A percentile compares a stretch with the other conserved stretches of the same genome.
Evolutionary conservation across 73 alveolate genomes (phyloP).

Genomic region (Loxodes magnus): DNA sequence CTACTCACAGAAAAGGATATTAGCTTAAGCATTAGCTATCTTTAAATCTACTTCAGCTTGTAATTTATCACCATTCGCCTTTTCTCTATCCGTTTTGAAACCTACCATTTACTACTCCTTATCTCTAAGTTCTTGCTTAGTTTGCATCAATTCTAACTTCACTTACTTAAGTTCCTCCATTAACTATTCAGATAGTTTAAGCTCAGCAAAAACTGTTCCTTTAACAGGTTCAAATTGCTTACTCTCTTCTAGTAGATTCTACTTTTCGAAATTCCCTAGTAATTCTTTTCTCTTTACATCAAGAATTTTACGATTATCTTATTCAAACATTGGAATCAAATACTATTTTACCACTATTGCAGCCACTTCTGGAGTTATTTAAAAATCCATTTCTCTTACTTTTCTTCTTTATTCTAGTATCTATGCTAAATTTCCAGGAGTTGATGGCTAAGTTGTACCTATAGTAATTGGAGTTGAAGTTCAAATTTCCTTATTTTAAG

Average conservation of each 20-base stretch:
- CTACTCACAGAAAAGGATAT: too few relatives aligned
- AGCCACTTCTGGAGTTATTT: slow-evolving; percentile 34
- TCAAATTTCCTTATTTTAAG: too few relatives aligned
- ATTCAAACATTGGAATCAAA: slow-evolving; percentile 37
- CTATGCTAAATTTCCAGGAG: too few relatives aligned
- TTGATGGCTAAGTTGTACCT: too few relatives aligned
- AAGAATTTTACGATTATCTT: slow-evolving; percentile 10
- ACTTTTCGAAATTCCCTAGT: neutral
- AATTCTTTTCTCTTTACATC: slow-evolving; percentile 2
- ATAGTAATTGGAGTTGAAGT: too few relatives aligned
- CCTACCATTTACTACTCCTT: too few relatives aligned
- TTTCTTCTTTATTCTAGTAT: too few relatives aligned
- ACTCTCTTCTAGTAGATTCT: neutral
- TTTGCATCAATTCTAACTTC: neutral
- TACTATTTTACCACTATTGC: slow-evolving; percentile 31
- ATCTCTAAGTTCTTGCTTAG: neutral
- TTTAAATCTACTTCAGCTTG: too few relatives aligned
- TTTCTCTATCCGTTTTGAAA: too few relatives aligned
- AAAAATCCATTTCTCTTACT: neutral
- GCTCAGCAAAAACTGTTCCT: slow-evolving; percentile 44
- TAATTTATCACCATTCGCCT: too few relatives aligned
- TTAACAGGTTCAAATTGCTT: slow-evolving; percentile 2
- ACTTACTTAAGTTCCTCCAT: slow-evolving; percentile 1
- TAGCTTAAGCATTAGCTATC: too few relatives aligned
- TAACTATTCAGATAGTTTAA: slow-evolving; percentile 35